A percentile compares a stretch with the other conserved stretches of the same genome.
These are phyloP conservation scores for Suillus cothurnatus DNA, from an alignment of 768 basidiomycete genomes.

Conservation along the genomic window DNA sequence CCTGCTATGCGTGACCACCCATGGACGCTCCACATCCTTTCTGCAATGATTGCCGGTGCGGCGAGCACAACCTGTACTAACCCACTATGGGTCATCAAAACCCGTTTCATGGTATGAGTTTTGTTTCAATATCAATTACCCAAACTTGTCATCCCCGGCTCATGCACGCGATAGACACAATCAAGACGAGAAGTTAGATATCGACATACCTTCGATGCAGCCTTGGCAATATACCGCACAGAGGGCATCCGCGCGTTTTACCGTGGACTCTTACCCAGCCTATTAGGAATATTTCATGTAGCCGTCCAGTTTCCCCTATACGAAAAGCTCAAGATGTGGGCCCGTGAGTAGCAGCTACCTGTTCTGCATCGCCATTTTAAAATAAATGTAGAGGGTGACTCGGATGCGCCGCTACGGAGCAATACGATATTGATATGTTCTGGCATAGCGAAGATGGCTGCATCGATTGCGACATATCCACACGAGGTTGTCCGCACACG, in stretches of 20 bases:
- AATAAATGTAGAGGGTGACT: slow-evolving; percentile 30
- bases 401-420: slow-evolving; percentile 28
- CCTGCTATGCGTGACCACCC: slow-evolving; percentile 79
- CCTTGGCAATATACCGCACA: slow-evolving; percentile 82
- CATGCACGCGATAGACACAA: slow-evolving; percentile 64
- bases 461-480: slow-evolving; percentile 94
- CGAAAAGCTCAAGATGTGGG: slow-evolving; percentile 85
- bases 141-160: slow-evolving; percentile 1
- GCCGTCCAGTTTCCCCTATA: slow-evolving; percentile 98
- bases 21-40: slow-evolving; percentile 87
- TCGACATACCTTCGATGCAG: slow-evolving; percentile 88
- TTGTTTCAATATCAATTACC: slow-evolving; percentile 3
- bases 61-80: slow-evolving; percentile 92
- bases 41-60: slow-evolving; percentile 96
- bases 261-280: slow-evolving; percentile 88
- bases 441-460: slow-evolving; percentile 94
- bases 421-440: slow-evolving; percentile 84
- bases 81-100: slow-evolving; percentile 99
- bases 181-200: slow-evolving; percentile 77
- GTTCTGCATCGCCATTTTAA: slow-evolving; percentile 16
- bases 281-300: slow-evolving; percentile 92
- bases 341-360: slow-evolving; percentile 59
- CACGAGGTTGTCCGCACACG: slow-evolving; percentile 99
- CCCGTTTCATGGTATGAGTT: slow-evolving; percentile 88
- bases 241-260: slow-evolving; percentile 93